Conservation (phyloP, 176 grass and related monocot genomes). For the Carex cristatella region DNA sequence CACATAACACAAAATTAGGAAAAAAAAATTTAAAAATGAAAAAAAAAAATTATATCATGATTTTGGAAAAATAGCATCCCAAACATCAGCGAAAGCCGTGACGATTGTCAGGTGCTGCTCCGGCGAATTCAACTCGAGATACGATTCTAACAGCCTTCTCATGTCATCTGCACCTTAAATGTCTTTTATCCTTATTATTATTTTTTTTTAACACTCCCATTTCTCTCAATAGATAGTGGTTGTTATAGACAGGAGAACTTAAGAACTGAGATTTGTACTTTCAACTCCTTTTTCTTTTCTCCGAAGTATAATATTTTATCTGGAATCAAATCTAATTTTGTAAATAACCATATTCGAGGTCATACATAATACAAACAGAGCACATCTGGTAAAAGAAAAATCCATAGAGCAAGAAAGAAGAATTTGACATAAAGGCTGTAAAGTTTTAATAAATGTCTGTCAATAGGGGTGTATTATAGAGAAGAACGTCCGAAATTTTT, state of each 20-base stretch:
- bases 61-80: conserved; percentile 57
- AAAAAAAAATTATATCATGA: conserved; percentile 7
- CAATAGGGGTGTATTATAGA: no score
- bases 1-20: background rate
- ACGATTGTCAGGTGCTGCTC: conserved; percentile 71
- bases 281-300: no score
- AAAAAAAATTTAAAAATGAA: background rate
- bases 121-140: conserved; percentile 76
- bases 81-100: conserved; percentile 65
- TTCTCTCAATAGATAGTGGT: no score
- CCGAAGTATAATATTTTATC: no score
- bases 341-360: no score
- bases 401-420: no score
- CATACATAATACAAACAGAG: no score
- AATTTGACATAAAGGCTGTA: no score
- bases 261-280: background rate
- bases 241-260: background rate
- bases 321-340: background rate
- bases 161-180: conserved; percentile 7
- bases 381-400: no score
- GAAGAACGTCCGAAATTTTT: no score
- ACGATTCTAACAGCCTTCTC: conserved; percentile 59
- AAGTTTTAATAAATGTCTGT: no score
- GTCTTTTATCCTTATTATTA: conserved; percentile 59
- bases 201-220: conserved; percentile 26